Evolutionary conservation across 108 stramenopile species (phyloP).

Genomic region (Skeletonema costatum): DNA sequence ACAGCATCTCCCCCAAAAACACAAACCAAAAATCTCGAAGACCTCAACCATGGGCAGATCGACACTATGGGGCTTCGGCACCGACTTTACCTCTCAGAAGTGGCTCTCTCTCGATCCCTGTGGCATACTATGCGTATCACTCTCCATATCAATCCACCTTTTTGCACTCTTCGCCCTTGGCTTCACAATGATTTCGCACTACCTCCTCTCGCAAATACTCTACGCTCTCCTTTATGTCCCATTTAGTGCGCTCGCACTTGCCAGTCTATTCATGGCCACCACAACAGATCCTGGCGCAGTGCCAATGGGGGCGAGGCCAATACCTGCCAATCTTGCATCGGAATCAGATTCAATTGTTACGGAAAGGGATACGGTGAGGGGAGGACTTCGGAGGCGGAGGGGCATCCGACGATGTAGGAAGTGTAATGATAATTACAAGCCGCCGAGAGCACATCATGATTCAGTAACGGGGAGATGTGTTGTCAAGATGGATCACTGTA

Average conservation of each 20-base stretch:
- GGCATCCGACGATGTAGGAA: conserved; percentile 74
- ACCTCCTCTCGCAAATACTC: conserved; percentile 47
- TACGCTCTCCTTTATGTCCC: conserved; percentile 58
- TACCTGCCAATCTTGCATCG: conserved; percentile 41
- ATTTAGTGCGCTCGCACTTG: conserved; percentile 48
- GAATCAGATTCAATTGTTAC: conserved; percentile 20
- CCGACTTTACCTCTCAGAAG: conserved; percentile 21
- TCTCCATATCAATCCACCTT: conserved; percentile 62
- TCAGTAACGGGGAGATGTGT: conserved; percentile 87
- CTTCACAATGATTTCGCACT: conserved; percentile 46
- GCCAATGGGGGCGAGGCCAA: conserved; percentile 80
- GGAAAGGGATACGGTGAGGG: conserved; percentile 29
- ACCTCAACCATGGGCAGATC: conserved; percentile 15
- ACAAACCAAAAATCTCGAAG: background rate
- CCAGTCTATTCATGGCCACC: conserved; percentile 69
- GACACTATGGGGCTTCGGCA: conserved; percentile 29
- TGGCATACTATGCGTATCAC: conserved; percentile 60
- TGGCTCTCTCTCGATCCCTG: conserved; percentile 77
- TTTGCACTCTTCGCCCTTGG: conserved; percentile 58
- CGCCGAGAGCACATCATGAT: conserved; percentile 85
- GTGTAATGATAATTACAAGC: conserved; percentile 77
- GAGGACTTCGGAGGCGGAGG: conserved; percentile 42
- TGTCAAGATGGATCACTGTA: conserved; percentile 59
- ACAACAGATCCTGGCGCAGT: conserved; percentile 82
- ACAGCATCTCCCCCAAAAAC: background rate